Percentiles rank a stretch among this genome's conserved stretches.
Conservation (phyloP, 2,329 filamentous ascomycete genomes). For the Aspergillus fructus region DNA sequence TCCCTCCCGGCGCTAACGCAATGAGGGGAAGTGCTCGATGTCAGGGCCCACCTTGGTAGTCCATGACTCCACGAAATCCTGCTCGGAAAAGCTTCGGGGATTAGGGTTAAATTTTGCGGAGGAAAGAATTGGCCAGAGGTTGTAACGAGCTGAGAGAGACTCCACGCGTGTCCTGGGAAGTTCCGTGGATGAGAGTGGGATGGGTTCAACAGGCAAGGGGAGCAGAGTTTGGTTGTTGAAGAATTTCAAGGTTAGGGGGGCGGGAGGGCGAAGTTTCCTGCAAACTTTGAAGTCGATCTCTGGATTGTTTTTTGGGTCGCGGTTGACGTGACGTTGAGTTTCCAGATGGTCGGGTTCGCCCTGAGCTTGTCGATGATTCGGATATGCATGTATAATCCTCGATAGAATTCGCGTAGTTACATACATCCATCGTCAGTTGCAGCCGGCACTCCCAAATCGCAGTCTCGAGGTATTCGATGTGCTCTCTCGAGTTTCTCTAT, state of each 20-base stretch:
- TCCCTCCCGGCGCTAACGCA: conserved; percentile 16
- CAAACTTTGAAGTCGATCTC: background rate
- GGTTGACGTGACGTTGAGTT: background rate
- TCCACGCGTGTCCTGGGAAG: background rate
- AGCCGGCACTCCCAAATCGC: too few species aligned
- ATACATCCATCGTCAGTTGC: too few species aligned
- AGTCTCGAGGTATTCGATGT: too few species aligned
- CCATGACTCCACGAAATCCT: background rate
- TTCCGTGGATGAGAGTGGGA: background rate
- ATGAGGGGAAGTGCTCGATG: background rate
- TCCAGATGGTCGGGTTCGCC: background rate
- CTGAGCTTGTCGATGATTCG: background rate
- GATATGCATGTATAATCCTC: background rate
- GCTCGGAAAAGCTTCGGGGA: background rate
- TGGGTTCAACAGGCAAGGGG: background rate
- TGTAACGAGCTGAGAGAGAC: background rate
- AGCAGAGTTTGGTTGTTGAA: background rate
- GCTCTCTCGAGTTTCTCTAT: too few species aligned
- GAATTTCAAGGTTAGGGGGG: background rate
- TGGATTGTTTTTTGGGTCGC: background rate
- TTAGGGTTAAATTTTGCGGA: background rate
- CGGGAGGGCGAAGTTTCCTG: background rate
- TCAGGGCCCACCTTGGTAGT: background rate
- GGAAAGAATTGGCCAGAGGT: background rate
- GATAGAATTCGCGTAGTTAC: too few species aligned